Evolutionary conservation across 2,329 filamentous ascomycete species (phyloP), one percentile per base, ranked within the genome.

Genomic region (Lasiodiplodia sp.): DNA sequence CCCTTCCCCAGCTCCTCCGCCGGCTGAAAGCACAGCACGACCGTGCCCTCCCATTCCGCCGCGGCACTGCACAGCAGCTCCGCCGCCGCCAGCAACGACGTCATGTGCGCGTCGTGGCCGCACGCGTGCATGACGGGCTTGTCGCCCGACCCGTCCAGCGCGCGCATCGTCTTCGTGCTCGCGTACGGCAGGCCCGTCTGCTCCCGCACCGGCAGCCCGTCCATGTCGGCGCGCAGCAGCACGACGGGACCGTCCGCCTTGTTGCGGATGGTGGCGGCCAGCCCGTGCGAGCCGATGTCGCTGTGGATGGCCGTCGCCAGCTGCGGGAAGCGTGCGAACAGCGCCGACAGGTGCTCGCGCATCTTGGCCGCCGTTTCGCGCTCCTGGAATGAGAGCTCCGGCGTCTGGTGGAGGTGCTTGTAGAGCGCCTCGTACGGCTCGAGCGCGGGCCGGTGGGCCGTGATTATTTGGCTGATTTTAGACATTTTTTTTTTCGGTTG

Each of bases 81-180:
- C 0, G 87, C 83, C 0, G 86, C 85, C 0, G 84, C 89, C 1
- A 91, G 80, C 3, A 91, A 79, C 38, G 81, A 80, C 0, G 87
- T 83, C 31, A 91, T 86, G 74, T 92, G 89, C 80, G 89, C 87
- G 71, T 90, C 88, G 72, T 91, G 89, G 0, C 89, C 89, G 75
- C 89, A 91, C 25, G 88, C 89, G 76, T 91, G 89, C 89, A 91
- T 91, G 0, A 89, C 86, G 0, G 86, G 85, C 65, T 84, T 84
- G 66, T 82, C 78, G 0, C 80, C 34, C 10, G 12, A 75, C 0
- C 86, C 86, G 10, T 86, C 81, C 4, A n/a, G 16, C 71, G 85
- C 82, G 38, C 78, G 78, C 73, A 82, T 81, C 11, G 72, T 75
- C 69, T 71, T 80, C 14, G 73, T 84, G 73, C 86, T 88, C 0